Evolutionary conservation across 805 yeast genomes (phyloP).

Genomic region (Starmerella floricola): DNA sequence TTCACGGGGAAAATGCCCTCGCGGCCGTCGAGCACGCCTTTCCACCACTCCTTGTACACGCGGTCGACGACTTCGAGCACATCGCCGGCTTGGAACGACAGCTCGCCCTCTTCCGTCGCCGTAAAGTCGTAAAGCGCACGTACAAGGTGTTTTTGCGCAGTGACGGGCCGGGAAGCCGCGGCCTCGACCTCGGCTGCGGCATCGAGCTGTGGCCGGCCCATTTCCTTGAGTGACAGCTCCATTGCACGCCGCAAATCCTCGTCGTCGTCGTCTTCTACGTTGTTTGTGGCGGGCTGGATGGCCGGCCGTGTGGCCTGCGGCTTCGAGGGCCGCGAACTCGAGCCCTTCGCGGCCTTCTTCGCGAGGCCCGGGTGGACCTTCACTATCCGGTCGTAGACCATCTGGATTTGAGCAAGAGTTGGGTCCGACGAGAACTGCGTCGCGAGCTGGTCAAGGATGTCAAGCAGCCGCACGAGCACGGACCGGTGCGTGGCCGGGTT

Average conservation of each 20-base stretch:
- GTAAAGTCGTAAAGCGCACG: slow-evolving; percentile 73
- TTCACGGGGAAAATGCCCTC: slow-evolving; percentile 86
- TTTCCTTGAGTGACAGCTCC: slow-evolving; percentile 18
- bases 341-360: background rate
- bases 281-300: slow-evolving; percentile 38
- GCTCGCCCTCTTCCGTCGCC: slow-evolving; percentile 72
- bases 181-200: slow-evolving; percentile 7
- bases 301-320: slow-evolving; percentile 20
- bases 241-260: slow-evolving; percentile 62
- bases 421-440: slow-evolving; percentile 61
- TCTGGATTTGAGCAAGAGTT: slow-evolving; percentile 56
- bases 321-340: slow-evolving; percentile 24
- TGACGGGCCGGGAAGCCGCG: slow-evolving; percentile 1
- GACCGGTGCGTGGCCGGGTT: slow-evolving; percentile 49
- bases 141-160: slow-evolving; percentile 36
- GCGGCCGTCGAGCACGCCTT: slow-evolving; percentile 70
- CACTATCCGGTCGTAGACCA: slow-evolving; percentile 43
- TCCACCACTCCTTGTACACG: slow-evolving; percentile 91
- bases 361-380: slow-evolving; percentile 21
- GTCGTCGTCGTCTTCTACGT: slow-evolving; percentile 43
- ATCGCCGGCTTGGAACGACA: slow-evolving; percentile 79
- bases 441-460: slow-evolving; percentile 55
- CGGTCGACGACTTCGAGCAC: slow-evolving; percentile 74
- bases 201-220: slow-evolving; percentile 5
- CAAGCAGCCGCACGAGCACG: slow-evolving; percentile 54